phyloP scores from a whole-genome alignment of 2,329 filamentous ascomycete species.

The Xylariaceae sp. region DNA sequence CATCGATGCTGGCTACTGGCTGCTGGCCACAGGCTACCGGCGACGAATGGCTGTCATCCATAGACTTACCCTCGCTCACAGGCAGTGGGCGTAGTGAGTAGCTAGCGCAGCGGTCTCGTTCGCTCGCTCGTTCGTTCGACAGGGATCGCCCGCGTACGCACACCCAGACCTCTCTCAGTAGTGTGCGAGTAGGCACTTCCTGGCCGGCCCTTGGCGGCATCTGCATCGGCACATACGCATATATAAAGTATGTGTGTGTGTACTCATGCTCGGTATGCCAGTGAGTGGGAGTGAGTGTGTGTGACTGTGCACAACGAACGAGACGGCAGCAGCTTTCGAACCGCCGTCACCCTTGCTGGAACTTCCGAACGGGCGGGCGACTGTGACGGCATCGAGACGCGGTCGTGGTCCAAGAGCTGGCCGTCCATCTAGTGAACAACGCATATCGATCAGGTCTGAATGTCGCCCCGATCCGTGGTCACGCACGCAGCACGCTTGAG shows the following conservation, averaged over 20 bases:
- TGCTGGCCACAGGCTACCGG: no score
- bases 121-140: not conserved
- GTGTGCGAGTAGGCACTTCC: not conserved
- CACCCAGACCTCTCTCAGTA: not conserved
- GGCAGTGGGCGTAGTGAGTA: no score
- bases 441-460: not conserved
- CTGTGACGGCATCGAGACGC: not conserved
- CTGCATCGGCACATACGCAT: conserved; percentile 11
- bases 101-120: no score
- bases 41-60: no score
- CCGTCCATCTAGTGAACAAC: not conserved
- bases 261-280: no score
- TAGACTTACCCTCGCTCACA: no score
- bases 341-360: not conserved
- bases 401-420: not conserved
- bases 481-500: not conserved
- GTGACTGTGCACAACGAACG: not conserved
- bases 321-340: not conserved
- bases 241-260: not conserved
- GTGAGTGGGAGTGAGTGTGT: not conserved
- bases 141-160: not conserved
- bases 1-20: no score
- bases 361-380: conserved; percentile 8
- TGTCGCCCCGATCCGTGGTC: not conserved
- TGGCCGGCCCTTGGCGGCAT: conserved; percentile 14